Evolutionary conservation across 108 stramenopile species (phyloP).

Genomic region (Pseudonitzschia multiseries): DNA sequence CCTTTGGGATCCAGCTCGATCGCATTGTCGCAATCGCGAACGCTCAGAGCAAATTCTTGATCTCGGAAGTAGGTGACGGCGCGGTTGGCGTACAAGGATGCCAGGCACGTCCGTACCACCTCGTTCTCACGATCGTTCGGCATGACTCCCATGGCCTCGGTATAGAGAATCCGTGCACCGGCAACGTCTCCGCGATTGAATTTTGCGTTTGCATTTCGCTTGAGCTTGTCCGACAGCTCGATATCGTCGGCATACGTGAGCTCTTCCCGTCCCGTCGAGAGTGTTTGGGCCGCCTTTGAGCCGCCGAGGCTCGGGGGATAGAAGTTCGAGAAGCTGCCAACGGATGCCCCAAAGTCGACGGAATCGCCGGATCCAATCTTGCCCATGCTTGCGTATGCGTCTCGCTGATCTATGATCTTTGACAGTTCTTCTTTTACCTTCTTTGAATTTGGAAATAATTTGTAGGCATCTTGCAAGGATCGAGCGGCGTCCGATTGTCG

Average conservation of each 20-base stretch:
- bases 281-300: constrained; percentile 3
- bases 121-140: constrained; percentile 29
- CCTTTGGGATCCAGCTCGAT: constrained; percentile 43
- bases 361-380: constrained; percentile 12
- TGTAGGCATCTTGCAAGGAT: constrained; percentile 24
- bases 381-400: constrained; percentile 4
- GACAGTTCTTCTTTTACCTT: constrained; percentile 33
- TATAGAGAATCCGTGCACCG: constrained; percentile 36
- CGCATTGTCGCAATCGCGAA: constrained; percentile 52
- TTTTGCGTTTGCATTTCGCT: constrained; percentile 41
- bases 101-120: constrained; percentile 26
- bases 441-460: constrained; percentile 28
- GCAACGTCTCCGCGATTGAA: constrained; percentile 43
- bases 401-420: constrained; percentile 23
- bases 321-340: constrained; percentile 29
- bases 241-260: constrained; percentile 31
- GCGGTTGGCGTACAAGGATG: constrained; percentile 50
- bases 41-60: constrained; percentile 41
- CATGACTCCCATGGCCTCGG: constrained; percentile 32
- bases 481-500: constrained; percentile 24
- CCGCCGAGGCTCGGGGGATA: constrained; percentile 7
- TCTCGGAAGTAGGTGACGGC: constrained; percentile 53
- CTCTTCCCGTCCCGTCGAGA: constrained; percentile 4
- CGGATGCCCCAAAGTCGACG: constrained; percentile 27
- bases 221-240: constrained; percentile 41